Percentiles rank a stretch among this genome's conserved stretches.
Conservation (phyloP, 228 moss, liverwort and hornwort genomes). For the Sphagnum magellanicum region DNA sequence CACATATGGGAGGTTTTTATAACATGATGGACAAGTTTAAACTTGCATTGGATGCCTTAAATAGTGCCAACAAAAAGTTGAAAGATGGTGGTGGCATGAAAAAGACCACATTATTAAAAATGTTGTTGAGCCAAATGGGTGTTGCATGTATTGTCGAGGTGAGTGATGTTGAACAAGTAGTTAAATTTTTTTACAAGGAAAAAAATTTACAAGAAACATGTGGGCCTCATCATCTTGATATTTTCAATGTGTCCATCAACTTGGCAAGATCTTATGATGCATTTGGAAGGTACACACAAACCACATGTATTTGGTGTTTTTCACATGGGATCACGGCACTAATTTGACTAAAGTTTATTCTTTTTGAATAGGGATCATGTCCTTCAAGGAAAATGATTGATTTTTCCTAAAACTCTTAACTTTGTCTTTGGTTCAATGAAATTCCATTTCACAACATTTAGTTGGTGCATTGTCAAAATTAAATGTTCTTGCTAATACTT, state of each 20-base stretch:
- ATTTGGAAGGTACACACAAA: slow-evolving; percentile 64
- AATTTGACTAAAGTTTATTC: no score
- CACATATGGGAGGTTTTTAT: slow-evolving; percentile 79
- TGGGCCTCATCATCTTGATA: slow-evolving; percentile 70
- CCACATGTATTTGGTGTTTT: no score
- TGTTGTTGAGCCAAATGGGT: slow-evolving; percentile 89
- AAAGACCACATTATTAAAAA: slow-evolving; percentile 64
- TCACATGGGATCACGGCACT: no score
- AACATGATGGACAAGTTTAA: slow-evolving; percentile 68
- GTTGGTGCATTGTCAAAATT: neutral
- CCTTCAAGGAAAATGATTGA: no score
- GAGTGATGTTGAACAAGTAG: slow-evolving; percentile 72
- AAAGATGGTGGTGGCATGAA: slow-evolving; percentile 46
- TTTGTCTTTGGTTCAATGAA: no score
- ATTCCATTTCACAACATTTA: no score
- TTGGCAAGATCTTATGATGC: slow-evolving; percentile 93
- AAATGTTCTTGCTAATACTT: neutral
- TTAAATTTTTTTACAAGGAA: slow-evolving; percentile 55
- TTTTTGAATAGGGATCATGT: no score
- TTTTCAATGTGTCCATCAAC: slow-evolving; percentile 86
- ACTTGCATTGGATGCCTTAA: slow-evolving; percentile 50
- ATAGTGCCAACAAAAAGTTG: slow-evolving; percentile 63
- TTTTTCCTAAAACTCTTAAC: no score
- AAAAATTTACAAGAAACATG: slow-evolving; percentile 63
- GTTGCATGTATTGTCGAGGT: slow-evolving; percentile 67